A percentile compares a stretch with the other conserved stretches of the same genome.
These are phyloP conservation scores for Pulicaria dysenterica DNA, from an alignment of 129 eudicot genomes.

Conservation along the genomic window DNA sequence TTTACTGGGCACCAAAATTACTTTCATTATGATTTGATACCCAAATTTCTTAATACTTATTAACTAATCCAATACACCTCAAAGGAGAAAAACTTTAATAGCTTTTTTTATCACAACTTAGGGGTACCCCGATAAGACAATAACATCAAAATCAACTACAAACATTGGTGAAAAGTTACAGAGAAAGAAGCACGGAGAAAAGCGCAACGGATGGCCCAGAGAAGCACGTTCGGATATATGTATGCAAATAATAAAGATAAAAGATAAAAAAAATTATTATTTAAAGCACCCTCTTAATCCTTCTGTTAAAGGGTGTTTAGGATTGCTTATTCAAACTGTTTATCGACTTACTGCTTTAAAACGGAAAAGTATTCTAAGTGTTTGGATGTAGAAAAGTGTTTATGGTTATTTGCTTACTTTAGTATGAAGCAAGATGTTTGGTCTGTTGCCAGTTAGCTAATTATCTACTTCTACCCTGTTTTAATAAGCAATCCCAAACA, in stretches of 20 bases:
- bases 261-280: not conserved
- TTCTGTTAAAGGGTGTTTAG: too few relatives aligned
- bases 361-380: too few relatives aligned
- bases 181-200: not conserved
- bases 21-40: not conserved
- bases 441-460: too few relatives aligned
- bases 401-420: too few relatives aligned
- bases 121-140: conserved; percentile 15
- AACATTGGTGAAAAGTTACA: conserved; percentile 1
- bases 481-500: too few relatives aligned
- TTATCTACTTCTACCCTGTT: too few relatives aligned
- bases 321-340: too few relatives aligned
- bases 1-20: not conserved
- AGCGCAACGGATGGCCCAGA: not conserved
- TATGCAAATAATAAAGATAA: not conserved
- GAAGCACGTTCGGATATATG: not conserved
- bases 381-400: too few relatives aligned
- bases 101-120: not conserved
- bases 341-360: too few relatives aligned
- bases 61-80: conserved; percentile 8
- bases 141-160: conserved; percentile 24
- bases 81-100: not conserved
- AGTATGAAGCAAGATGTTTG: too few relatives aligned
- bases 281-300: not conserved
- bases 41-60: not conserved